phyloP scores from a whole-genome alignment of 495 filamentous ascomycete genomes.

The Trichocladium antarcticum region DNA sequence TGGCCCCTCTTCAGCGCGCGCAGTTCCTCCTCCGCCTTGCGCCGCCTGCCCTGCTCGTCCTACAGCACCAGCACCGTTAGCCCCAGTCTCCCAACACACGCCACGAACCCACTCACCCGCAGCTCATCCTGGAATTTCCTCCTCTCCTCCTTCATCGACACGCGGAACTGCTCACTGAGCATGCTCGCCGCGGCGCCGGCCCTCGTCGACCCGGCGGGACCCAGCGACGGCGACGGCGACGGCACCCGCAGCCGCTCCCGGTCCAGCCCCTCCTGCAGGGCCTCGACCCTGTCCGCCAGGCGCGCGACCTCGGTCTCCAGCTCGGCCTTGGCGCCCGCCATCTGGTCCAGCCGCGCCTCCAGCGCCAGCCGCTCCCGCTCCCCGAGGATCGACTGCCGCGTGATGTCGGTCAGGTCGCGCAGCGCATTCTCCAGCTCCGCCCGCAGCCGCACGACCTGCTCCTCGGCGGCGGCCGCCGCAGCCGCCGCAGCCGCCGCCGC shows the following conservation, averaged over 20 bases:
- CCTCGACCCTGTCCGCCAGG: conserved; percentile 25
- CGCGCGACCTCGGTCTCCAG: conserved; percentile 30
- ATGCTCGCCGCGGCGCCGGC: conserved; percentile 21
- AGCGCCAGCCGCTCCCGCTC: conserved; percentile 79
- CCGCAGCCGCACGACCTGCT: conserved; percentile 54
- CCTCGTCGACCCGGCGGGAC: no score
- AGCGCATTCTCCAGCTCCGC: conserved; percentile 73
- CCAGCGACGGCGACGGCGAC: conserved; percentile 9
- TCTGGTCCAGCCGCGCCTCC: conserved; percentile 43
- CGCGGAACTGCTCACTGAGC: conserved; percentile 33
- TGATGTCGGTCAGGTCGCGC: conserved; percentile 77
- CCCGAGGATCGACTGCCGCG: conserved; percentile 70
- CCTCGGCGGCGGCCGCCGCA: conserved; percentile 31
- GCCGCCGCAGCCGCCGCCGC: no score
- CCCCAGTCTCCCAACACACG: neutral
- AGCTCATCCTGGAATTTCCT: conserved; percentile 43
- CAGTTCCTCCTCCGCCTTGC: conserved; percentile 39
- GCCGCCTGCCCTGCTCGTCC: conserved; percentile 38
- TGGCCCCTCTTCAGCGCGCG: conserved; percentile 25
- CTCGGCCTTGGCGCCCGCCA: conserved; percentile 18
- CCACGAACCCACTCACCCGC: conserved; percentile 27
- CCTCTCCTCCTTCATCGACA: conserved; percentile 40
- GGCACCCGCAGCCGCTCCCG: conserved; percentile 33
- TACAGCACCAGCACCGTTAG: conserved; percentile 16
- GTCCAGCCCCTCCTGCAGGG: conserved; percentile 37